phyloP scores from a whole-genome alignment of 2,329 filamentous ascomycete genomes.

The Diaporthe citrichinensis region DNA sequence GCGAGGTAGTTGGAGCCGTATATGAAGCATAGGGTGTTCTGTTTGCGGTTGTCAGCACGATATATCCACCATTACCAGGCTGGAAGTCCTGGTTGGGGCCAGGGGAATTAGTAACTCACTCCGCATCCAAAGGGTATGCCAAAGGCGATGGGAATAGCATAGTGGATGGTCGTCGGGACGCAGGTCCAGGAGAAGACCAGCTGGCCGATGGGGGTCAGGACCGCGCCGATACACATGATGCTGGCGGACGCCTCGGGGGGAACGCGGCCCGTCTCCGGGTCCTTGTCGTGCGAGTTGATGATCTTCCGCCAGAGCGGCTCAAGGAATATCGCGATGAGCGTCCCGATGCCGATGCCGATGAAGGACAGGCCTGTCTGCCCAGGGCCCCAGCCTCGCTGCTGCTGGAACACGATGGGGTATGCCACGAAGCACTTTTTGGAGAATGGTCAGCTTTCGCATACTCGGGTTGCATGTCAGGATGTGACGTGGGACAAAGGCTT shows the following conservation, averaged over 20 bases:
- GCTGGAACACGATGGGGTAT: conserved; percentile 86
- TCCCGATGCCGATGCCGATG: conserved; percentile 77
- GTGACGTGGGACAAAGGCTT: not conserved
- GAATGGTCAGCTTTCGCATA: not conserved
- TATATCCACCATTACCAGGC: too few relatives aligned
- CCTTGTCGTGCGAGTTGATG: conserved; percentile 82
- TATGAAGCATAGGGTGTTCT: conserved; percentile 81
- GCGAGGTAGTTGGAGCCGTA: conserved; percentile 84
- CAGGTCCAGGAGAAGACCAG: conserved; percentile 92
- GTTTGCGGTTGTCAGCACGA: not conserved
- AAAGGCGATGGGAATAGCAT: conserved; percentile 81
- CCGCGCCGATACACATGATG: conserved; percentile 82
- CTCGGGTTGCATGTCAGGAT: accelerated
- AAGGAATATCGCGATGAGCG: conserved; percentile 70
- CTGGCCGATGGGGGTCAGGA: conserved; percentile 83
- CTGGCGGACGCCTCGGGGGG: conserved; percentile 86
- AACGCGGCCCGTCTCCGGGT: conserved; percentile 80
- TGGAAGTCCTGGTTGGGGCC: not conserved
- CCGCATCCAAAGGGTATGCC: conserved; percentile 83
- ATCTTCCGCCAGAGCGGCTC: conserved; percentile 82
- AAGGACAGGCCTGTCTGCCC: conserved; percentile 84
- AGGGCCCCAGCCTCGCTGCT: conserved; percentile 81
- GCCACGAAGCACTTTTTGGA: conserved; percentile 79
- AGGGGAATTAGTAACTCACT: not conserved
- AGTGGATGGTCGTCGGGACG: conserved; percentile 81